Evolutionary conservation across 2,329 filamentous ascomycete species (phyloP), one percentile per base, ranked within the genome.

Genomic region (Rhinocladiella similis): DNA sequence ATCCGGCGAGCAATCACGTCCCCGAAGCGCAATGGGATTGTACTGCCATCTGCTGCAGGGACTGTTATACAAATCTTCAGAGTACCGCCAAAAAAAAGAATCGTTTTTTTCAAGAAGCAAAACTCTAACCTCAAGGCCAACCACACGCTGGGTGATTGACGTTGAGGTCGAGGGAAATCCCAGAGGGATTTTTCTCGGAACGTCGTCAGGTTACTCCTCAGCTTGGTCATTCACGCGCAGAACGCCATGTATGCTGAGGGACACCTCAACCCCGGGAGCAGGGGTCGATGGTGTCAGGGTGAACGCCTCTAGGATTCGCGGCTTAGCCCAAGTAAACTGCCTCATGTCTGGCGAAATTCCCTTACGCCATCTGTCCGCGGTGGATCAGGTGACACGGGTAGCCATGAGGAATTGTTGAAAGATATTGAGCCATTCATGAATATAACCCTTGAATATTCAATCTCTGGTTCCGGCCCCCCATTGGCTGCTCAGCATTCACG

Each of bases 271-370:
- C 35, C 12, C 7, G 14, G 14, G 12, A 5, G n/a, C 35, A 27
- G 12, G 35, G n/a, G 18, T 25, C 22, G 14, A 20, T 14, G 19
- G 16, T 45, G 42, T 45, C 42, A 22, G 20, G 20, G 42, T 20
- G 22, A 12, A 4, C 42, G 35, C 12, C 38, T 41, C 38, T 16
- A 18, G 38, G n/a, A 41, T 41, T 41, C 38, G 10, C n/a, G 38
- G 18, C 38, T 41, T 14, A 16, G 38, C 18, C 52, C 45, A 42
- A 54, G 27, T 43, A 43, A 49, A 27, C 52, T 54, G 52, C 25
- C 52, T 43, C 43, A 49, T 54, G 45, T 33, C 52, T 33, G 52
- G 52, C 18, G 52, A 33, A 33, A 27, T 46, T 41, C 45, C 46
- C 45, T 49, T n/a, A 49, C 45, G 45, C 52, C 29, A 33, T 10